These are phyloP conservation scores for Didymella pomorum DNA, from an alignment of 2,329 filamentous ascomycete species.

Conservation along the genomic window DNA sequence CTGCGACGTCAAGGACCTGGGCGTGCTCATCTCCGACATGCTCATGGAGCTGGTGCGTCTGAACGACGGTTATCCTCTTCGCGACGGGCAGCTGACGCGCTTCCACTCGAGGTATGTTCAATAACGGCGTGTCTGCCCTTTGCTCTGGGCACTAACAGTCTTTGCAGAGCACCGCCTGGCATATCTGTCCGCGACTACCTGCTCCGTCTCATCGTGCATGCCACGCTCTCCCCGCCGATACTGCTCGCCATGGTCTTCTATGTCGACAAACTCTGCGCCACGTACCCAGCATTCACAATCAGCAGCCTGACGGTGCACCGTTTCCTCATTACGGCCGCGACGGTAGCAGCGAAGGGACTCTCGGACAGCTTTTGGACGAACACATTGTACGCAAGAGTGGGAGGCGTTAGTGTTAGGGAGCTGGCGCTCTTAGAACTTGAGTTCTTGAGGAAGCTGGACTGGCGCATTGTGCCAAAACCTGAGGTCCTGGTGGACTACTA, in stretches of 20 bases:
- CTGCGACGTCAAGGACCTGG: conserved; percentile 84
- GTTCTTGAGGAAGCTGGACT: conserved; percentile 90
- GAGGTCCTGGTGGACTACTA: conserved; percentile 96
- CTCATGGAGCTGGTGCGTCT: conserved; percentile 91
- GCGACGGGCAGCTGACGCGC: conserved; percentile 84
- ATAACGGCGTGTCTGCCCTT: not conserved
- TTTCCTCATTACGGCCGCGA: conserved; percentile 94
- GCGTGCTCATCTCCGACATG: conserved; percentile 92
- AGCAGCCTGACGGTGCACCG: conserved; percentile 96
- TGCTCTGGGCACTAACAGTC: conserved; percentile 15
- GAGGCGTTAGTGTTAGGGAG: conserved; percentile 89
- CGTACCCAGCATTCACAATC: conserved; percentile 95
- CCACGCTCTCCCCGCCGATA: conserved; percentile 89
- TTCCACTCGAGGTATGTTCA: conserved; percentile 84
- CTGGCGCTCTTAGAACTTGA: conserved; percentile 91
- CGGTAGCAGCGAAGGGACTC: conserved; percentile 93
- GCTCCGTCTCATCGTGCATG: conserved; percentile 89
- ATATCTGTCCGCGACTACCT: conserved; percentile 96
- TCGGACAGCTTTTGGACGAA: conserved; percentile 99
- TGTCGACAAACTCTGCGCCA: conserved; percentile 89
- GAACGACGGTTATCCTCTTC: conserved; percentile 86
- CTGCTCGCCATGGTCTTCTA: conserved; percentile 99
- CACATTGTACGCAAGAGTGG: conserved; percentile 91
- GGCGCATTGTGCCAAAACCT: conserved; percentile 95
- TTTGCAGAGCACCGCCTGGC: conserved; percentile 73